These are phyloP conservation scores for Boletus edulis DNA, from an alignment of 768 basidiomycete species.

Conservation along the genomic window DNA sequence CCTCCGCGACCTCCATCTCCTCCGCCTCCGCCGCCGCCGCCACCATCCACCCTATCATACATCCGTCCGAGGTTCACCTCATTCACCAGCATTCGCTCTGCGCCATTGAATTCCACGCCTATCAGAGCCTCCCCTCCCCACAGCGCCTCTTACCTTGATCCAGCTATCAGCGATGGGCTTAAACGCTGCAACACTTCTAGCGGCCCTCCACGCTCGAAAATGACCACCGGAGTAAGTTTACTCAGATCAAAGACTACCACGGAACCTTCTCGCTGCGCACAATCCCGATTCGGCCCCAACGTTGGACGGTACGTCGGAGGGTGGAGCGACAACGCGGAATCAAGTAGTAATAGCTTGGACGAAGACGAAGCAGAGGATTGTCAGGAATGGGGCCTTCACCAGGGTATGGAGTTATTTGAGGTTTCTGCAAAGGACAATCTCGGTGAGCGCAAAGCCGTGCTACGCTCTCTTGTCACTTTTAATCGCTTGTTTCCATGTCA, in stretches of 20 bases:
- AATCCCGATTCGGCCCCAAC: constrained; percentile 57
- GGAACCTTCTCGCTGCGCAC: constrained; percentile 43
- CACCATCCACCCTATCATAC: constrained; percentile 36
- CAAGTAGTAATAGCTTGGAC: constrained; percentile 63
- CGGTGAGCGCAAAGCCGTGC: constrained; percentile 42
- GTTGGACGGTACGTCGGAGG: constrained; percentile 49
- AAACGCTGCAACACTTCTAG: constrained; percentile 51
- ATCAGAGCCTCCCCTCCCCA: constrained; percentile 51
- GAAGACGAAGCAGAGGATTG: constrained; percentile 57
- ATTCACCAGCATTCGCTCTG: constrained; percentile 57
- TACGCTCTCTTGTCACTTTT: constrained; percentile 10
- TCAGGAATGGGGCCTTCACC: constrained; percentile 72
- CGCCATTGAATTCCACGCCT: constrained; percentile 46
- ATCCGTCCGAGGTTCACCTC: constrained; percentile 36
- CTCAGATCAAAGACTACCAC: constrained; percentile 26
- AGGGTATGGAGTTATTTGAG: constrained; percentile 86
- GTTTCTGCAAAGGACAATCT: constrained; percentile 88
- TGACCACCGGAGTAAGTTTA: constrained; percentile 37
- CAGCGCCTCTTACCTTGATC: constrained; percentile 61
- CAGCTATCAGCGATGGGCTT: constrained; percentile 51
- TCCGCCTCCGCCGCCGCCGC: constrained; percentile 54
- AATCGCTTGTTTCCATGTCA: constrained; percentile 28
- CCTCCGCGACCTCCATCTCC: constrained; percentile 70
- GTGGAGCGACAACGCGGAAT: constrained; percentile 57
- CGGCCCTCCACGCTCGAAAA: constrained; percentile 48